phyloP scores from a whole-genome alignment of 2,329 filamentous ascomycete species.

The Phaeosphaeriaceae sp. region DNA sequence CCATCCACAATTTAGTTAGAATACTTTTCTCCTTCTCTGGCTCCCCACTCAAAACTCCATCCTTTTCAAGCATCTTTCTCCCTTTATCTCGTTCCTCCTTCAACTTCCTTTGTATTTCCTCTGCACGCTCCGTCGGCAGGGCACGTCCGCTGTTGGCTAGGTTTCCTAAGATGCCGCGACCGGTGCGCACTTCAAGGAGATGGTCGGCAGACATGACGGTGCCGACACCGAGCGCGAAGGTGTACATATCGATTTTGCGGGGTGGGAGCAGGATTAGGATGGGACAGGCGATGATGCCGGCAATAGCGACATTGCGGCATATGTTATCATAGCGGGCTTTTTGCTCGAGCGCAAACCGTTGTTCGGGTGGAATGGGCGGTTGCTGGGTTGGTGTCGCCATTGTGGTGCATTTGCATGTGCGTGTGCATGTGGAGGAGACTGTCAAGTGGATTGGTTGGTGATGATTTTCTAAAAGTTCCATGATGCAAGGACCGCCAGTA shows the following conservation, averaged over 20 bases:
- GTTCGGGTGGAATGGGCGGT: conserved; percentile 39
- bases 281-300: conserved; percentile 60
- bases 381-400: conserved; percentile 34
- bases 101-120: conserved; percentile 40
- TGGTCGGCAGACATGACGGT: conserved; percentile 60
- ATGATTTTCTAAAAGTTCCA: conserved; percentile 29
- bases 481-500: conserved; percentile 34
- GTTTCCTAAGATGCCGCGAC: conserved; percentile 46
- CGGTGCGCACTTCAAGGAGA: conserved; percentile 51
- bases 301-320: conserved; percentile 56
- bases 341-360: conserved; percentile 43
- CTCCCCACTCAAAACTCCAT: too few relatives aligned
- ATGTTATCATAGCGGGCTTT: conserved; percentile 36
- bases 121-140: conserved; percentile 48
- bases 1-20: conserved; percentile 48
- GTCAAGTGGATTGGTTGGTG: neutral
- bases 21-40: conserved; percentile 32
- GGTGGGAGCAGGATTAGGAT: conserved; percentile 63
- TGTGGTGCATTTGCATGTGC: conserved; percentile 4
- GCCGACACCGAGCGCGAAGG: conserved; percentile 58
- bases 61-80: conserved; percentile 38
- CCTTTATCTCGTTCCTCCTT: conserved; percentile 49
- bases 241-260: conserved; percentile 68
- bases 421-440: neutral
- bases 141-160: conserved; percentile 22